Base-by-base conservation (phyloP, 2,329 filamentous ascomycete genomes). In the Penicillium sp. region DNA sequence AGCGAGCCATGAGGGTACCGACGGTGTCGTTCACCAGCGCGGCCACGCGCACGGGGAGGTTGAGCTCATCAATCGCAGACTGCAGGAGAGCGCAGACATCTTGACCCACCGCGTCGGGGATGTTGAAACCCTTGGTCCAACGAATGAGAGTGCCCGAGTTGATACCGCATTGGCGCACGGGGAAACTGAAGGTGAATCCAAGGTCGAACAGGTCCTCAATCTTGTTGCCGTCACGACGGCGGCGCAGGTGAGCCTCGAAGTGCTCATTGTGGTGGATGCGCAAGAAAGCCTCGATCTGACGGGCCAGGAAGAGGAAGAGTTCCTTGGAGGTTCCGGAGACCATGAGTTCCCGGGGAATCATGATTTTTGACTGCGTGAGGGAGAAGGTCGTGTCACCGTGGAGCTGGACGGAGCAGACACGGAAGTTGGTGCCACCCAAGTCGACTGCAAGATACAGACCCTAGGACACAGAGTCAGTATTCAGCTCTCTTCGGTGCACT, bases 41-140 rank as follows among this genome's bases (percentile, higher is more conserved):
- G 9, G 90, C 88, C n/a, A 98, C 93, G 63, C 85, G 88, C 51
- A 98, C 90, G 0, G 93, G 93, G 5, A 98, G 81, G 50, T 83
- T 77, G 35, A 96, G 81, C 51, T 82, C 82, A 71, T 97, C 89
- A 61, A 98, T 90, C 70, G 96, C 93, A 18, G 76, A 74, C 72
- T 98, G 93, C 33, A 98, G 78, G 53, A 98, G 75, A 37, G 83
- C 85, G 68, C 93, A 98, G 29, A 98, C 90, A 68, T 98, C 93
- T 71, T 96, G 86, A 60, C 91, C 93, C 49, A 98, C 72, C 1
- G 90, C 88, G 66, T 97, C 93, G n/a, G 84, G 80, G 57, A 98
- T 97, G 66, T 97, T 89, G 66, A 96, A 98, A 45, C 93, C 93
- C 76, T 98, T 98, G 49, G 93, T 98, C 93, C 93, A 98, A 59